Evolutionary conservation across 2,329 filamentous ascomycete species (phyloP), one percentile per base, ranked within the genome.

Genomic region (Aspergillus cejpii): DNA sequence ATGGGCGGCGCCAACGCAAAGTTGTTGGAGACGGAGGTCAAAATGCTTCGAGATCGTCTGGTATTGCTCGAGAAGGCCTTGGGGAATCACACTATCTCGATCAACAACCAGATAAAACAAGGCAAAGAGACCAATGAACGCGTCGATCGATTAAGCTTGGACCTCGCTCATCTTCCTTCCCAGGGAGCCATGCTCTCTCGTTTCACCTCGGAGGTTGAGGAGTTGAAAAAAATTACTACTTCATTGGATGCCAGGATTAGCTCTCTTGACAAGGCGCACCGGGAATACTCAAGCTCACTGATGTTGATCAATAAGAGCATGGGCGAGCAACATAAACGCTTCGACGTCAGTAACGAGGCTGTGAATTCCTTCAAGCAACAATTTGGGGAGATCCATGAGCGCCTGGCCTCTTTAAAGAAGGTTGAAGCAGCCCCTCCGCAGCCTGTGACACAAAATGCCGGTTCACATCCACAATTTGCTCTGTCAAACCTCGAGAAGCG

Each of bases 21-120:
- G 20, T 24, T 29, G 2, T 10, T 39, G n/a, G 42, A 47, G 14
- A 12, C n/a, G 6, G 39, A 48, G 12, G 8, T 49, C 5, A 26
- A 39, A 29, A 10, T 14, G 4, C 29, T 52, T 20, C 50, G 46
- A 6, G 43, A 37, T 37, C 34, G 41, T n/a, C 20, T 37, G 6
- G 14, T 21, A n/a, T 26, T 43, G 2, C 33, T 40, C 4, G 43
- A 42, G 6, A 44, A 24, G 28, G 17, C 34, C 24, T 29, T 20
- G 23, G 23, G 19, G 23, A 40, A 37, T 26, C 29, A 44, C 36
- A 21, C 28, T n/a, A 12, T 26, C 5, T 41, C 40, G 21, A 45
- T 47, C 24, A 39, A 45, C 17, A 11, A 39, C 5, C 41, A 43
- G 19, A 26, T 19, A 10, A 20, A 36, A 7, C 14, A 45, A 24